Base-by-base conservation (phyloP, 73 alveolate species). In the Paraurostyla sp. region DNA sequence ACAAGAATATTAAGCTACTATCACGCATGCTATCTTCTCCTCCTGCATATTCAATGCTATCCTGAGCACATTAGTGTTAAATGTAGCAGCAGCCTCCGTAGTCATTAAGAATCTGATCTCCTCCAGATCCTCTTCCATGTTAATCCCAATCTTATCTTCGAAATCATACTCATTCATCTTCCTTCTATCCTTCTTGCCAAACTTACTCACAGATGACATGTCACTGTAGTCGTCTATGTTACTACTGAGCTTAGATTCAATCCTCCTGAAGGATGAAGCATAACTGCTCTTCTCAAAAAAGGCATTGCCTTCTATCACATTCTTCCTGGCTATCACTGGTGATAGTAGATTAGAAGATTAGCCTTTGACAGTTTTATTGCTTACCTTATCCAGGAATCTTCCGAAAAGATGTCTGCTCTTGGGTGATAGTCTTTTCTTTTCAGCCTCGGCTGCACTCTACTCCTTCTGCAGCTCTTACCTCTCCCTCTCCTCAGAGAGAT, bases 41-140 rank as follows among this genome's bases (percentile, higher is more conserved):
- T 89, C 92, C 30, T 65, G 83, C 57, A 54, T 63, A 18, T 78
- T 89, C 33, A 89, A 63, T 18, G 94, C 86, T 4, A 89, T 46
- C 54, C 86, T 89, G 20, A 89, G 56, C 22, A 65, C 82, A 52
- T 49, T 80, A 36, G 94, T 80, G 36, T 80, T 54, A 33, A 80
- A 89, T 0, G 75, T 51, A n/a, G 18, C 25, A 20, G 88, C 94
- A 13, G 88, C 91, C 22, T 58, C 51, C 0, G 90, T 27, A 42
- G 33, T 57, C 35, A 88, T 46, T 62, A 45, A 35, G 23, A 83
- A 76, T 38, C 33, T 62, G 0, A 29, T 62, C 45, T 83, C 86
- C 18, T 43, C 41, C 41, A 83, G 41, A 41, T 83, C 86, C 25
- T 63, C 20, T 33, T 69, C 84, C 43, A 41, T 33, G 0, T 32